phyloP scores from a whole-genome alignment of 2,329 filamentous ascomycete species.

The Claviceps sp. region DNA sequence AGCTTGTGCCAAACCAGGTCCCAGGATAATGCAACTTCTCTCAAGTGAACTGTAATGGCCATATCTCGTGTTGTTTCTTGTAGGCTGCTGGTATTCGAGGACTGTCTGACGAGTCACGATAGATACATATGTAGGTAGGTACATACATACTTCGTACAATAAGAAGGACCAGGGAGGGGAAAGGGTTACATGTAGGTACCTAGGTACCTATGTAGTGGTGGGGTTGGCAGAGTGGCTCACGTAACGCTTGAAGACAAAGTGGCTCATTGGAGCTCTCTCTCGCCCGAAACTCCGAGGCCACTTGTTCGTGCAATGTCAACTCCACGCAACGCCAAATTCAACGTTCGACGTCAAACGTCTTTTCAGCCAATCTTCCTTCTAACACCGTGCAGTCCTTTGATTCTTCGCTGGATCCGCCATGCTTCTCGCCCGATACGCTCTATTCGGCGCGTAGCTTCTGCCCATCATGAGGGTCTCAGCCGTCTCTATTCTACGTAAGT shows the following conservation, averaged over 20 bases:
- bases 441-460: conserved; percentile 20
- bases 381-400: background rate
- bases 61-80: no score
- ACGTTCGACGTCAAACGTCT: background rate
- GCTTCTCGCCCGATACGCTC: conserved; percentile 12
- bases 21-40: no score
- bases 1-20: no score
- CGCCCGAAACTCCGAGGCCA: background rate
- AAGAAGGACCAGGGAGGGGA: no score
- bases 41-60: no score
- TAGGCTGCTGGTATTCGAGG: no score
- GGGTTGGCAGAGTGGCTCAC: background rate
- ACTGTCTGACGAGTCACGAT: no score
- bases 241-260: conserved; percentile 4
- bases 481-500: conserved; percentile 30
- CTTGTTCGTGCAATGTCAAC: background rate
- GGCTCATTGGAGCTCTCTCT: conserved; percentile 1
- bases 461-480: conserved; percentile 27
- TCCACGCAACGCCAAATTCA: background rate
- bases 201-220: background rate
- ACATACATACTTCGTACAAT: no score
- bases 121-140: no score
- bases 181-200: no score
- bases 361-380: background rate
- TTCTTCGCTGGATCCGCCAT: conserved; percentile 13